A percentile compares a stretch with the other conserved stretches of the same genome.
These are phyloP conservation scores for Hygrophila difformis DNA, from an alignment of 257 asterid genomes.

Conservation along the genomic window DNA sequence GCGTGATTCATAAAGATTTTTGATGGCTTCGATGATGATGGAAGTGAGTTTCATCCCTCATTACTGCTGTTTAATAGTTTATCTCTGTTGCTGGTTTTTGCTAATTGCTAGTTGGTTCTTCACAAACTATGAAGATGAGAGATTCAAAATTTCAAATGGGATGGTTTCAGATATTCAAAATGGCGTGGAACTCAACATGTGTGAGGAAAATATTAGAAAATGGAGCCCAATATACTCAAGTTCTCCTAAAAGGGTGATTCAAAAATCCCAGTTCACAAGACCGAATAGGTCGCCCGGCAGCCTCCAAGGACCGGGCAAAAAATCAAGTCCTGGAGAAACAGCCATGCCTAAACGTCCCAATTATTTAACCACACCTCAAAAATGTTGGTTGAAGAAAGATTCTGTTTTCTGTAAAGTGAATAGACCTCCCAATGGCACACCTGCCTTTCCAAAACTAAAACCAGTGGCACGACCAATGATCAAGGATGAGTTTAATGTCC, in stretches of 20 bases:
- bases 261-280: too few relatives aligned
- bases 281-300: too few relatives aligned
- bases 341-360: slow-evolving; percentile 13
- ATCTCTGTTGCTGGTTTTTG: slow-evolving; percentile 27
- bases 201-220: slow-evolving; percentile 15
- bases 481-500: slow-evolving; percentile 17
- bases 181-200: slow-evolving; percentile 48
- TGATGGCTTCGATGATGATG: slow-evolving; percentile 93
- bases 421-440: slow-evolving; percentile 24
- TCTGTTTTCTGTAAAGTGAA: slow-evolving; percentile 18
- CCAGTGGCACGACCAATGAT: slow-evolving; percentile 2
- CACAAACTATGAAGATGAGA: slow-evolving; percentile 35
- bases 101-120: too few relatives aligned
- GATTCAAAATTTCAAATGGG: slow-evolving; percentile 26
- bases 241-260: too few relatives aligned
- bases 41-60: slow-evolving; percentile 67
- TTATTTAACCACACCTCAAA: slow-evolving; percentile 24
- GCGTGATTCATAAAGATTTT: slow-evolving; percentile 48
- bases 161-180: slow-evolving; percentile 68
- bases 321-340: too few relatives aligned
- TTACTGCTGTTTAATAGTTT: slow-evolving; percentile 26
- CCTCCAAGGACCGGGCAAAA: too few relatives aligned
- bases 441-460: slow-evolving; percentile 12
- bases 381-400: slow-evolving; percentile 26
- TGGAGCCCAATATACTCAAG: too few relatives aligned